Evolutionary conservation across 169 alveolate species (phyloP).

Genomic region (Plasmodium blacklocki): DNA sequence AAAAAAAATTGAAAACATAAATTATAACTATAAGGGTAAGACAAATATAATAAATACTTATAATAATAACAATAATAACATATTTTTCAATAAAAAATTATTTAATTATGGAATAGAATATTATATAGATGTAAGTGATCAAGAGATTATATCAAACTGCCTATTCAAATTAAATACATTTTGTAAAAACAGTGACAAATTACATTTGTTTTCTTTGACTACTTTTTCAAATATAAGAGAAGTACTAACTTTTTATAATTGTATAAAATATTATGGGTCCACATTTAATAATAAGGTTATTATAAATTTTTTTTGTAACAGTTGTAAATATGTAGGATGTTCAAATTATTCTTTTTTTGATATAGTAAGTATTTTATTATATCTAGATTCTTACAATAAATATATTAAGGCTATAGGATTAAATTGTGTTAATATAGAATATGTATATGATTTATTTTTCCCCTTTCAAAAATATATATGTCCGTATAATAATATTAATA

Average conservation of each 20-base stretch:
- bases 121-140: slow-evolving; percentile 63
- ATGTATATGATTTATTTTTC: slow-evolving; percentile 24
- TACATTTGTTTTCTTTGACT: slow-evolving; percentile 28
- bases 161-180: slow-evolving; percentile 32
- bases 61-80: neutral
- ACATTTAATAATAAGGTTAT: slow-evolving; percentile 14
- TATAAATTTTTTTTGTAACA: slow-evolving; percentile 36
- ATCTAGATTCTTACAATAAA: slow-evolving; percentile 32
- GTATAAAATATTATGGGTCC: slow-evolving; percentile 13
- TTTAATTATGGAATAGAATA: slow-evolving; percentile 67
- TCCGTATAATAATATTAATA: slow-evolving; percentile 8
- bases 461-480: slow-evolving; percentile 27
- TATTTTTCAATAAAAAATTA: neutral
- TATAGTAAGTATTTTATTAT: slow-evolving; percentile 14
- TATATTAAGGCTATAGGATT: slow-evolving; percentile 54
- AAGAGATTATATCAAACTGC: slow-evolving; percentile 42
- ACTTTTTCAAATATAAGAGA: slow-evolving; percentile 57
- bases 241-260: slow-evolving; percentile 40
- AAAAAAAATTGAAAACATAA: neutral
- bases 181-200: slow-evolving; percentile 17
- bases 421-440: slow-evolving; percentile 41
- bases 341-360: slow-evolving; percentile 44
- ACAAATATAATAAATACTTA: neutral
- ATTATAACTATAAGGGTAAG: neutral
- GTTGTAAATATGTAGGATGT: slow-evolving; percentile 25